Conservation (phyloP, 1,139 yeast genomes). For the Candida pseudoviswanathii region DNA sequence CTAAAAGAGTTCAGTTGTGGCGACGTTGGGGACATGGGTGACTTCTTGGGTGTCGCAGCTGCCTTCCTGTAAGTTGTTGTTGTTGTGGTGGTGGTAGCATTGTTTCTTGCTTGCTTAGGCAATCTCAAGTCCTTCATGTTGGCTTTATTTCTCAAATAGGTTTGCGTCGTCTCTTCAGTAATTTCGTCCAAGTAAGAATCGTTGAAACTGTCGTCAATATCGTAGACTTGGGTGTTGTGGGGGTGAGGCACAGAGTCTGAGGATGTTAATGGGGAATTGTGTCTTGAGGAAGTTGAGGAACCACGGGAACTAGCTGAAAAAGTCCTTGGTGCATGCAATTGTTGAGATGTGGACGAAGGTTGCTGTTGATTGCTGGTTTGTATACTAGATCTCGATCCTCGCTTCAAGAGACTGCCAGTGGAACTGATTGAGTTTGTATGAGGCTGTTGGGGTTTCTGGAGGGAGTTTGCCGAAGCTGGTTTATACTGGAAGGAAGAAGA, state of each 20-base stretch:
- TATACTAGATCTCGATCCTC: constrained; percentile 16
- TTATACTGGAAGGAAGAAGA: constrained; percentile 7
- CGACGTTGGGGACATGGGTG: background rate
- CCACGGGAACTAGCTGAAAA: constrained; percentile 19
- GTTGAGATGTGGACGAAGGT: no score
- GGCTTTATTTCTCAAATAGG: constrained; percentile 25
- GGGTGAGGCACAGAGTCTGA: constrained; percentile 10
- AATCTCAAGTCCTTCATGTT: constrained; percentile 29
- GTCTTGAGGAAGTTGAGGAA: constrained; percentile 12
- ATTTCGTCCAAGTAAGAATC: constrained; percentile 34
- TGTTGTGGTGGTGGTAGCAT: background rate
- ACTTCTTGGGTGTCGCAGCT: background rate
- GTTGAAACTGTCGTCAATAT: constrained; percentile 33
- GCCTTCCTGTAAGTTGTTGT: background rate
- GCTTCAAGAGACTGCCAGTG: constrained; percentile 20
- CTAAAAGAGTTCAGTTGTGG: background rate
- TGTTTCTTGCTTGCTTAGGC: constrained; percentile 2
- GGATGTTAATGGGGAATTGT: constrained; percentile 12
- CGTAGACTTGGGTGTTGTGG: constrained; percentile 18
- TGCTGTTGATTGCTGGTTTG: constrained; percentile 7
- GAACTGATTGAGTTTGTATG: constrained; percentile 8
- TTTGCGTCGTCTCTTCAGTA: constrained; percentile 24
- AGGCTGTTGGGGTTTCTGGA: constrained; percentile 1
- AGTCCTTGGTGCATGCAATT: constrained; percentile 13
- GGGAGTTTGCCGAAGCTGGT: background rate